Evolutionary conservation across 257 asterid species (phyloP).

Genomic region (Solanum chilense): DNA sequence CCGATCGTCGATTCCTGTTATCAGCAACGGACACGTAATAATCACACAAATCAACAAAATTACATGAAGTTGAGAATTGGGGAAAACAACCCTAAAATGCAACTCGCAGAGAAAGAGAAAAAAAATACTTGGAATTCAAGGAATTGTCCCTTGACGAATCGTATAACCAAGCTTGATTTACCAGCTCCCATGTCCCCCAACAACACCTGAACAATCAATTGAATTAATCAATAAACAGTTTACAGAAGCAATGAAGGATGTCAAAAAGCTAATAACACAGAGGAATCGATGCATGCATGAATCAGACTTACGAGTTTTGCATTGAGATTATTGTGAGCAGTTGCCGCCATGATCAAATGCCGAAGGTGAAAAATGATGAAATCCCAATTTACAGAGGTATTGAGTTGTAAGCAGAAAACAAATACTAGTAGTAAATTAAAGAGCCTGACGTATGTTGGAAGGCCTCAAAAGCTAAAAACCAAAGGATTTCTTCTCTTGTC

Average conservation of each 20-base stretch:
- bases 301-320: conserved; percentile 59
- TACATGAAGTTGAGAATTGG: background rate
- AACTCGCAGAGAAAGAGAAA: background rate
- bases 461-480: background rate
- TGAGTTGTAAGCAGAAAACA: background rate
- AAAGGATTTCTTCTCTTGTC: background rate
- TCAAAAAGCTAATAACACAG: background rate
- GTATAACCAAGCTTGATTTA: conserved; percentile 88
- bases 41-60: background rate
- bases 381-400: background rate
- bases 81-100: background rate
- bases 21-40: background rate
- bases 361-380: background rate
- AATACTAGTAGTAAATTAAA: background rate
- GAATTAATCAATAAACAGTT: background rate
- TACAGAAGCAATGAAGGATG: background rate
- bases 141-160: conserved; percentile 90
- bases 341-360: conserved; percentile 27
- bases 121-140: conserved; percentile 67
- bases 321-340: conserved; percentile 61
- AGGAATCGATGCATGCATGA: background rate
- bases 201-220: conserved; percentile 40
- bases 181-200: conserved; percentile 96
- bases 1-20: conserved; percentile 90
- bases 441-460: background rate